These are phyloP conservation scores for Arthrobotrys pseudoclavata DNA, from an alignment of 2,329 filamentous ascomycete genomes.

Conservation along the genomic window DNA sequence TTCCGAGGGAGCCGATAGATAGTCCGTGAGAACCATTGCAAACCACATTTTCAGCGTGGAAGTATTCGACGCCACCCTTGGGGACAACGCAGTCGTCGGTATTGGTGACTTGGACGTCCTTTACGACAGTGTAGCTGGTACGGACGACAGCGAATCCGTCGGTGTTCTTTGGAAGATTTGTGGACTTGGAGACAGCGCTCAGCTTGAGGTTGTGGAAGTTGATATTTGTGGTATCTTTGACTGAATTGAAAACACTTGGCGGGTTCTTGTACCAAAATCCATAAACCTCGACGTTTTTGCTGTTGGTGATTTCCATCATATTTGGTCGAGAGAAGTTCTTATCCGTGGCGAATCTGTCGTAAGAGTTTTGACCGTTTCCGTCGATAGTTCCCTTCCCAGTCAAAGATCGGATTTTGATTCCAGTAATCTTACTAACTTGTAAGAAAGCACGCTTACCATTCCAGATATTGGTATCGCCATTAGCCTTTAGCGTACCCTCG, in stretches of 20 bases:
- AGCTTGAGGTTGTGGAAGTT: slow-evolving; percentile 66
- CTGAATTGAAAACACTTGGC: slow-evolving; percentile 68
- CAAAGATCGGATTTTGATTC: slow-evolving; percentile 66
- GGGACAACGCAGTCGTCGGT: slow-evolving; percentile 69
- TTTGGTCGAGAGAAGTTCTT: slow-evolving; percentile 67
- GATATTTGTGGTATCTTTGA: slow-evolving; percentile 65
- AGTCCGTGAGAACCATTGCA: slow-evolving; percentile 70
- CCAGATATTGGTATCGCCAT: slow-evolving; percentile 67
- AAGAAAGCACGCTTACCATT: slow-evolving; percentile 67
- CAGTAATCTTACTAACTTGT: slow-evolving; percentile 65
- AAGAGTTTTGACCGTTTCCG: slow-evolving; percentile 68
- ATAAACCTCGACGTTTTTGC: slow-evolving; percentile 66
- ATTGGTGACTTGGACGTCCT: slow-evolving; percentile 66
- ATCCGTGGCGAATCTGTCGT: slow-evolving; percentile 67
- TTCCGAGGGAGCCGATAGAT: slow-evolving; percentile 69
- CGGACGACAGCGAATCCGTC: slow-evolving; percentile 68
- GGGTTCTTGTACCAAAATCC: slow-evolving; percentile 67
- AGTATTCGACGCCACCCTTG: slow-evolving; percentile 67
- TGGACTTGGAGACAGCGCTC: slow-evolving; percentile 66
- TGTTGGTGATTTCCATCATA: slow-evolving; percentile 67
- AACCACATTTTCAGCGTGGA: slow-evolving; percentile 67
- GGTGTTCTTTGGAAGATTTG: slow-evolving; percentile 67
- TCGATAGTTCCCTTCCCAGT: slow-evolving; percentile 68
- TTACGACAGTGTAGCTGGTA: slow-evolving; percentile 66
- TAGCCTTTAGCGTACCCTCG: slow-evolving; percentile 68